Evolutionary conservation across 2,329 filamentous ascomycete genomes (phyloP), one percentile per base, ranked within the genome.

Genomic region (Kalmusia sp.): DNA sequence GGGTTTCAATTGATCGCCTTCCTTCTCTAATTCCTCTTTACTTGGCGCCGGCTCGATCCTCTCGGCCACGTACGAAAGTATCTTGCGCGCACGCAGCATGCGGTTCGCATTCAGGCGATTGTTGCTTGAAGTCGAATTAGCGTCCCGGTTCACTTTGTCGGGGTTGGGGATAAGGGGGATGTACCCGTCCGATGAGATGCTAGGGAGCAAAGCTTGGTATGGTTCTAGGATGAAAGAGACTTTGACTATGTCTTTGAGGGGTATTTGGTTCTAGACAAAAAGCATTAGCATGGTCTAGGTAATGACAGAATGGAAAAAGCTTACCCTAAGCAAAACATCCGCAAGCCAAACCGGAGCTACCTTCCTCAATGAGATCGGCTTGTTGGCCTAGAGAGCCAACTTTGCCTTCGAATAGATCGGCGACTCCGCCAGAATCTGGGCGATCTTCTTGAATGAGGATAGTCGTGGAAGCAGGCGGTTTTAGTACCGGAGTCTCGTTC

Each of bases 51-150:
- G 82, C 64, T 98, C 93, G 52, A 99, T 93, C 49, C 93, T 85
- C 75, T 99, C 95, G 1, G 92, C 91, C 15, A 99, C 86, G 67
- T 99, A 99, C 0, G 87, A 86, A 52, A 98, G 78, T 19, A 99
- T 95, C 80, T 99, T 99, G 78, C 92, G 93, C 3, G 96, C 92
- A 40, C 95, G 86, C 45, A 99, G 82, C 95, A 99, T 98, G 50
- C 93, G 86, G 70, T 98, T 99, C 9, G 95, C 95, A 71, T 98
- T 99, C 46, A 99, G 82, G 21, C 95, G 88, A 61, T 93, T 93
- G 73, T 93, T 96, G 47, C 88, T 84, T 58, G 57, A 57, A 41
- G 56, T 54, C 49, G 64, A 43, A 61, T 68, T 66, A 68, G 64
- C 62, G 37, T 51, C 46, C 38, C 49, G 52, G 12, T 61, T 56